A percentile compares a stretch with the other conserved stretches of the same genome.
These are phyloP conservation scores for Chlamydomonas incerta DNA, from an alignment of 139 green algal species.

Conservation along the genomic window DNA sequence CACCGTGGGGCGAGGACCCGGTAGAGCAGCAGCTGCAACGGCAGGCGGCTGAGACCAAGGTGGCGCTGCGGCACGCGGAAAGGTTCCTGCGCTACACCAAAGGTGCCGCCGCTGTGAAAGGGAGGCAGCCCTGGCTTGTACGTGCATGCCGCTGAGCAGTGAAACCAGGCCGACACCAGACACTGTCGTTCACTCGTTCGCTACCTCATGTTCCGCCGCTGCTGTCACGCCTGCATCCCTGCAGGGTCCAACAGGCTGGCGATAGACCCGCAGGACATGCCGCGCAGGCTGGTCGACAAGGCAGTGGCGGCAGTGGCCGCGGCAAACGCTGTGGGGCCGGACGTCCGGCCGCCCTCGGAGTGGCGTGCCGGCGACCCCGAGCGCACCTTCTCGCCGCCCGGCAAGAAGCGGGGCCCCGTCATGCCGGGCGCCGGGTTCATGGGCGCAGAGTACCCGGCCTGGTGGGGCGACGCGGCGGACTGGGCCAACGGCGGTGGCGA, in stretches of 20 bases:
- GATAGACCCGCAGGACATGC: slow-evolving; percentile 16
- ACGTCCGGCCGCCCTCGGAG: not conserved
- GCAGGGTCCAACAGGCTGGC: not conserved
- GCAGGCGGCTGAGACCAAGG: not conserved
- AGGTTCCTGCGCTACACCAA: slow-evolving; percentile 6
- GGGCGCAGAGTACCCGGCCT: slow-evolving; percentile 38
- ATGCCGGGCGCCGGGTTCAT: not conserved
- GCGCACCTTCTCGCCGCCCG: slow-evolving; percentile 42
- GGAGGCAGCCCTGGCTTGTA: not conserved
- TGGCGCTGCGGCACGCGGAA: not conserved
- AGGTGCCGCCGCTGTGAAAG: not conserved
- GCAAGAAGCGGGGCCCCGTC: slow-evolving; percentile 38
- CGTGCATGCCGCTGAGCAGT: too few relatives aligned
- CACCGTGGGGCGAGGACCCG: not conserved
- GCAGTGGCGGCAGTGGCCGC: not conserved
- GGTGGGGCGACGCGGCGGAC: slow-evolving; percentile 48
- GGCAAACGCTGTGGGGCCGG: not conserved
- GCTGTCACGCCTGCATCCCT: too few relatives aligned
- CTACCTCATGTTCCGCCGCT: not conserved
- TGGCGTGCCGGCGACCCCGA: slow-evolving; percentile 12
- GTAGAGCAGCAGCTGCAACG: not conserved
- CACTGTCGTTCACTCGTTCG: not conserved
- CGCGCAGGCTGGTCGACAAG: not conserved
- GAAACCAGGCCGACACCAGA: not conserved
- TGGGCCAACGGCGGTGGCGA: not conserved